phyloP scores from a whole-genome alignment of 2,329 filamentous ascomycete species.

The Calonectria pteridis region DNA sequence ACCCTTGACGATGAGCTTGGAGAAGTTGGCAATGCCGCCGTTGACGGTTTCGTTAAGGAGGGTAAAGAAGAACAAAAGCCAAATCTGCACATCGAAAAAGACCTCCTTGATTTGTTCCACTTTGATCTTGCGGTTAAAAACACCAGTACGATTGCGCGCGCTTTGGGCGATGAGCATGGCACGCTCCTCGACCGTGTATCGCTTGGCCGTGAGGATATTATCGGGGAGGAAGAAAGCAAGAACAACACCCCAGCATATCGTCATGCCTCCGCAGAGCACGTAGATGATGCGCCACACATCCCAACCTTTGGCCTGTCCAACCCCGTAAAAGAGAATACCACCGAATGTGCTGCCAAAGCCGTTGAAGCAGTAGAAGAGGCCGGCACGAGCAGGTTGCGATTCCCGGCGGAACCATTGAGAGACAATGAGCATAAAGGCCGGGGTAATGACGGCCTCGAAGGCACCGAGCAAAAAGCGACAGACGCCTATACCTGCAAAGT shows the following conservation, averaged over 20 bases:
- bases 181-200: constrained; percentile 42
- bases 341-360: constrained; percentile 59
- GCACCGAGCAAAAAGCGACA: constrained; percentile 61
- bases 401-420: constrained; percentile 62
- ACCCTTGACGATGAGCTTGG: constrained; percentile 66
- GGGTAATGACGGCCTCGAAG: constrained; percentile 63
- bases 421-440: constrained; percentile 65
- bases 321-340: constrained; percentile 63
- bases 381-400: constrained; percentile 61
- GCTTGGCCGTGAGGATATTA: constrained; percentile 54
- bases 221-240: constrained; percentile 62
- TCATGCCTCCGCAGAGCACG: constrained; percentile 62
- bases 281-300: constrained; percentile 67
- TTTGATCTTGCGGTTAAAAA: constrained; percentile 64
- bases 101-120: constrained; percentile 62
- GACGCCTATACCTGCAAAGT: constrained; percentile 58
- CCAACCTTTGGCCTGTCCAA: constrained; percentile 62
- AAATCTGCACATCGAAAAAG: constrained; percentile 63
- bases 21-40: constrained; percentile 68
- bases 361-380: constrained; percentile 56
- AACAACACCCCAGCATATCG: constrained; percentile 61
- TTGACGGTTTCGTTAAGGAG: constrained; percentile 67
- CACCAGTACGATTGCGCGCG: constrained; percentile 59
- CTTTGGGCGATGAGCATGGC: constrained; percentile 73
- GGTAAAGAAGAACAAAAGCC: constrained; percentile 66